These are phyloP conservation scores for Sclerotinia subarctica DNA, from an alignment of 2,329 filamentous ascomycete genomes.

Conservation along the genomic window DNA sequence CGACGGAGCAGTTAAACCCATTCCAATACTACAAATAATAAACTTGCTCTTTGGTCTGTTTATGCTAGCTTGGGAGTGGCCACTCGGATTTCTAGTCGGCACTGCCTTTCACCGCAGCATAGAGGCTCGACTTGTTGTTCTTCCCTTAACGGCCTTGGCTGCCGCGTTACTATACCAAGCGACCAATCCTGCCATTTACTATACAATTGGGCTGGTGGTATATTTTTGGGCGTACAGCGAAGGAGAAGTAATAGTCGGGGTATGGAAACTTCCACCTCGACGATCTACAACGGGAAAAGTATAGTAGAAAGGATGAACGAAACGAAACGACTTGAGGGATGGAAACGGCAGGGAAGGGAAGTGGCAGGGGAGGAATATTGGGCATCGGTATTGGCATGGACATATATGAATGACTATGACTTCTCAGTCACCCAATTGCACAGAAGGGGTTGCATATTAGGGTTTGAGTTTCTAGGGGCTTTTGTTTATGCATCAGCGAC, in stretches of 20 bases:
- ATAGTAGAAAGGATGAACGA: slow-evolving; percentile 21
- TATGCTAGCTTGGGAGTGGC: slow-evolving; percentile 88
- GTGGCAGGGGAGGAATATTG: background rate
- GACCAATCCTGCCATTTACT: slow-evolving; percentile 90
- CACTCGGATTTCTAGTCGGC: slow-evolving; percentile 72
- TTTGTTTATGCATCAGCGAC: slow-evolving; percentile 12
- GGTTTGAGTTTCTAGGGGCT: slow-evolving; percentile 2
- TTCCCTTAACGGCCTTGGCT: slow-evolving; percentile 73
- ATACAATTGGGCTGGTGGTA: slow-evolving; percentile 76
- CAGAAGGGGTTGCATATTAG: background rate
- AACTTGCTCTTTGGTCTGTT: slow-evolving; percentile 80
- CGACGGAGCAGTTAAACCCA: slow-evolving; percentile 77
- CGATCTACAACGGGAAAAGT: slow-evolving; percentile 30
- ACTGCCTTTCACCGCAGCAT: slow-evolving; percentile 80
- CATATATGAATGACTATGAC: slow-evolving; percentile 13
- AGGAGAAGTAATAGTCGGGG: slow-evolving; percentile 68
- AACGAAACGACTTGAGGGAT: background rate
- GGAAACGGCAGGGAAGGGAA: background rate
- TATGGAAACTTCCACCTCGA: slow-evolving; percentile 36
- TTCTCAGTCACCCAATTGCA: slow-evolving; percentile 1
- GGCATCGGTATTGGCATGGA: background rate
- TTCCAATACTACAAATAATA: slow-evolving; percentile 86
- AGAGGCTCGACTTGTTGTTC: slow-evolving; percentile 76
- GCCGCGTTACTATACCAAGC: slow-evolving; percentile 84
- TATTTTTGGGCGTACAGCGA: slow-evolving; percentile 99